phyloP scores from a whole-genome alignment of 2,329 filamentous ascomycete genomes.

The Aspergillus ochraceus region DNA sequence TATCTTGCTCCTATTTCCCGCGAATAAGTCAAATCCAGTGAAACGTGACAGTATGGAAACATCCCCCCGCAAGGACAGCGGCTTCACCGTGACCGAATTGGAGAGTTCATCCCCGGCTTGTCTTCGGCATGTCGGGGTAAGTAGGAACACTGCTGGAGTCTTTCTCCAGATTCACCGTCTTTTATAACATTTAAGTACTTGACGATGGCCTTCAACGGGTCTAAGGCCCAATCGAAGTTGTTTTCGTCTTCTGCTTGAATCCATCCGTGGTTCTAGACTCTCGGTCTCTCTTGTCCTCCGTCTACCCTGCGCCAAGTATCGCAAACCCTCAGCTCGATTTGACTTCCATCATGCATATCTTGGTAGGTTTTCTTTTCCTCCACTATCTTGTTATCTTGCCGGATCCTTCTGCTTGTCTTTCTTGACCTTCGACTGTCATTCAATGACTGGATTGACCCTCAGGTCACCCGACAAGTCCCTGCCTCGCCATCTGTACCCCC shows the following conservation, averaged over 20 bases:
- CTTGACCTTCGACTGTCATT: neutral
- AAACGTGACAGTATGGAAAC: conserved; percentile 2
- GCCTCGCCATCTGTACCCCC: neutral
- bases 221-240: neutral
- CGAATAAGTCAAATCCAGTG: too few relatives aligned
- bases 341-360: conserved; percentile 43
- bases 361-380: conserved; percentile 37
- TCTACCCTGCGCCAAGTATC: neutral
- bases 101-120: conserved; percentile 22
- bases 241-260: neutral
- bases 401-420: neutral
- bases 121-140: conserved; percentile 18
- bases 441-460: neutral
- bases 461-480: conserved; percentile 9
- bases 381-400: conserved; percentile 9
- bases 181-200: conserved; percentile 23
- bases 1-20: too few relatives aligned
- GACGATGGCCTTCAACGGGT: neutral
- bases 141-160: conserved; percentile 1
- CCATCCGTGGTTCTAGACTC: neutral
- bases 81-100: conserved; percentile 31
- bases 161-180: conserved; percentile 19
- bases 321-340: neutral
- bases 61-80: conserved; percentile 22
- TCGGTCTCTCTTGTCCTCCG: neutral